A percentile compares a stretch with the other conserved stretches of the same genome.
phyloP scores from a whole-genome alignment of 2,329 filamentous ascomycete genomes.

The Aureobasidium sp. region DNA sequence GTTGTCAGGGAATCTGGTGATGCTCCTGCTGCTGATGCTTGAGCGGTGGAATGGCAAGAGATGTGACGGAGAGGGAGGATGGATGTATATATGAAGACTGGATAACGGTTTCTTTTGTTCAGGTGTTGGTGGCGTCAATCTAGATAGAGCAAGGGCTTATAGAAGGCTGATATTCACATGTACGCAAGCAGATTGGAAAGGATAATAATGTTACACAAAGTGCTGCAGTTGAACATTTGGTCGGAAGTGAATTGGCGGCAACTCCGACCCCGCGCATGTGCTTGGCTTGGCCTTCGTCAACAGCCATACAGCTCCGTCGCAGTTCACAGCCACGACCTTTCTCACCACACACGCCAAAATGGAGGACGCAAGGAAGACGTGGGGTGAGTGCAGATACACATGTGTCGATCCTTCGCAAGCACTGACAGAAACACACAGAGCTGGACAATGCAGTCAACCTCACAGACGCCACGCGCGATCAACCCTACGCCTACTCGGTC shows the following conservation, averaged over 20 bases:
- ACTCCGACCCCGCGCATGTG: neutral
- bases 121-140: neutral
- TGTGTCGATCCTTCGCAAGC: neutral
- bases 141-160: too few relatives aligned
- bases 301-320: neutral
- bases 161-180: too few relatives aligned
- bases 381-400: conserved; percentile 3
- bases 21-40: neutral
- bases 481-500: conserved; percentile 76
- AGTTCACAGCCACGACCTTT: neutral
- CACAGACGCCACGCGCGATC: conserved; percentile 78
- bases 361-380: conserved; percentile 16
- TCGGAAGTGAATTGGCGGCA: neutral
- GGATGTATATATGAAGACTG: neutral
- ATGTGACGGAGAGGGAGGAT: neutral
- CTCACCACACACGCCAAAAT: neutral
- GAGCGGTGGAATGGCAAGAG: neutral
- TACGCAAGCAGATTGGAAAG: too few relatives aligned
- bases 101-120: neutral
- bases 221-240: neutral
- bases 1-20: conserved; percentile 1
- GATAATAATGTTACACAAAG: too few relatives aligned
- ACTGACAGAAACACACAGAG: conserved; percentile 46
- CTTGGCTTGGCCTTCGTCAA: conserved; percentile 1
- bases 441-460: conserved; percentile 74